A percentile compares a stretch with the other conserved stretches of the same genome.
Conservation (phyloP, 1,139 yeast species). For the Geotrichum australiense region DNA sequence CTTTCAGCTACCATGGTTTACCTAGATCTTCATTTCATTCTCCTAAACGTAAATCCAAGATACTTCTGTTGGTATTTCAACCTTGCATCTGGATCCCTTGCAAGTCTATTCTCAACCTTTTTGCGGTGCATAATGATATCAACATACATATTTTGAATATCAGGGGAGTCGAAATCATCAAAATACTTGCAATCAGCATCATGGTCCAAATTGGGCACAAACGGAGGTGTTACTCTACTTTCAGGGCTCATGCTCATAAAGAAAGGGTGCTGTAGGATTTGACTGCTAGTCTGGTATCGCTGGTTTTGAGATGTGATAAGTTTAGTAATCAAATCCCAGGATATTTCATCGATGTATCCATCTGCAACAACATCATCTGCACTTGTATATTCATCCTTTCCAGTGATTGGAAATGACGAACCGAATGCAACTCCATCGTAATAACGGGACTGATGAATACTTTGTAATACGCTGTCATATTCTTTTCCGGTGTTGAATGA, state of each 20-base stretch:
- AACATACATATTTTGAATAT: constrained; percentile 16
- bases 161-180: constrained; percentile 20
- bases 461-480: no score
- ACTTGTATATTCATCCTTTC: background rate
- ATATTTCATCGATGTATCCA: constrained; percentile 10
- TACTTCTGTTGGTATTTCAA: constrained; percentile 12
- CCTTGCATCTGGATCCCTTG: constrained; percentile 13
- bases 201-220: constrained; percentile 15
- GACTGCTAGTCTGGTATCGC: constrained; percentile 12
- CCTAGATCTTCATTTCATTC: constrained; percentile 9
- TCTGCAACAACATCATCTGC: constrained; percentile 7
- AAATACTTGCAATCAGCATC: constrained; percentile 18
- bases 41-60: constrained; percentile 15
- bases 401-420: background rate
- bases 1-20: no score
- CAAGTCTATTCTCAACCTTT: constrained; percentile 10
- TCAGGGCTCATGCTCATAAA: constrained; percentile 11
- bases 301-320: constrained; percentile 9
- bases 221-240: constrained; percentile 14
- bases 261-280: constrained; percentile 14
- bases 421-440: background rate
- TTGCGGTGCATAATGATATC: constrained; percentile 17
- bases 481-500: background rate
- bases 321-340: constrained; percentile 16
- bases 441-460: background rate